These are phyloP conservation scores for Ustilago nuda DNA, from an alignment of 1,284 basidiomycete genomes.

Conservation along the genomic window DNA sequence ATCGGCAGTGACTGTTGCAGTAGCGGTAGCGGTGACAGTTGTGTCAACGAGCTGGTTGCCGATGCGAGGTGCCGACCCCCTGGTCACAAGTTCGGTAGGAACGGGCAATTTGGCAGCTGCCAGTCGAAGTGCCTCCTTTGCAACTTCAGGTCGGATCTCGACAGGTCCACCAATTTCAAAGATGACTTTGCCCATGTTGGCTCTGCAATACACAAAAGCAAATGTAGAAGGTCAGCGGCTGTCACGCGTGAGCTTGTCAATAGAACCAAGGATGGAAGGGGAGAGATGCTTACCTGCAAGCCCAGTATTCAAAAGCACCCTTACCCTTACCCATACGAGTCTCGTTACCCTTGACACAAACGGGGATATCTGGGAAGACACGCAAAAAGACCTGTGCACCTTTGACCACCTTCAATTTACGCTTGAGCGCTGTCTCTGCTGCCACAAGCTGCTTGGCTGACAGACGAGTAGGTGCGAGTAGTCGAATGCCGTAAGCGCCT, in stretches of 20 bases:
- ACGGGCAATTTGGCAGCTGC: constrained; percentile 91
- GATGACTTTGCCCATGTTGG: constrained; percentile 89
- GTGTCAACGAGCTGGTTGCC: constrained; percentile 72
- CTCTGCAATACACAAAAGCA: constrained; percentile 72
- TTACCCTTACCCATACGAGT: constrained; percentile 99
- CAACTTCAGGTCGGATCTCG: constrained; percentile 90
- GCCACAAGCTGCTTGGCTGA: constrained; percentile 90
- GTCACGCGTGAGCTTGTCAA: background rate
- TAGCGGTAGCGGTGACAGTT: background rate
- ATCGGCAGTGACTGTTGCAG: background rate
- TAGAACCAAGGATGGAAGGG: background rate
- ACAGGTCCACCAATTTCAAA: constrained; percentile 89
- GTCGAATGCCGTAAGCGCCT: constrained; percentile 90
- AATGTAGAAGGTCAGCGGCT: background rate
- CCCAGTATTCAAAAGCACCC: constrained; percentile 97
- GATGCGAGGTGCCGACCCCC: constrained; percentile 79
- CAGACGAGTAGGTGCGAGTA: constrained; percentile 85
- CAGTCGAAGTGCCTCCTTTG: constrained; percentile 87
- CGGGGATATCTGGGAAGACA: constrained; percentile 95
- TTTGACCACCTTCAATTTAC: constrained; percentile 90
- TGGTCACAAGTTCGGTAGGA: constrained; percentile 86
- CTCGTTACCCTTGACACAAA: constrained; percentile 98
- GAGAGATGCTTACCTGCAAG: constrained; percentile 77
- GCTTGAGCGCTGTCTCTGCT: constrained; percentile 87
- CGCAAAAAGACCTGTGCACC: constrained; percentile 88